phyloP scores from a whole-genome alignment of 768 basidiomycete species.

The Rhizopogon vulgaris region DNA sequence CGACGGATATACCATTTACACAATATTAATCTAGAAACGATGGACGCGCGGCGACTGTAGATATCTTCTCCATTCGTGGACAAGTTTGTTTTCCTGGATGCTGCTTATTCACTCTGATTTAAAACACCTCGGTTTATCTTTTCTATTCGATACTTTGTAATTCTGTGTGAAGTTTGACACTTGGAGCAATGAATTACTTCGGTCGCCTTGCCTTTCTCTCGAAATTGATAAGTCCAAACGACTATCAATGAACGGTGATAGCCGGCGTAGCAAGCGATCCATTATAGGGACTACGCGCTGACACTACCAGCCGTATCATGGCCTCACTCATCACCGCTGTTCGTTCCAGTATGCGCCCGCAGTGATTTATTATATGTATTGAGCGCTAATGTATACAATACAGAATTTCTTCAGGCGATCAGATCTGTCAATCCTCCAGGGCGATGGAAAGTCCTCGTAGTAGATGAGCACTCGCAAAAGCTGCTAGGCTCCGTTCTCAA shows the following conservation, averaged over 20 bases:
- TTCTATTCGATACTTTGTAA: constrained; percentile 2
- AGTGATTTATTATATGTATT: background rate
- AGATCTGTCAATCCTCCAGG: constrained; percentile 80
- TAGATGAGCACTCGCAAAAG: constrained; percentile 87
- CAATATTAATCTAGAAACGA: constrained; percentile 16
- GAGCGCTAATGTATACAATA: background rate
- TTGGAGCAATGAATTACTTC: background rate
- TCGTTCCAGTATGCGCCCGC: constrained; percentile 35
- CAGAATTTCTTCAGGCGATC: constrained; percentile 85
- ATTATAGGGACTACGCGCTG: background rate
- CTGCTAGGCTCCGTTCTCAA: constrained; percentile 82
- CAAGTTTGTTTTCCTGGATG: constrained; percentile 9
- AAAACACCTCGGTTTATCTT: constrained; percentile 5
- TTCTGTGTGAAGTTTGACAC: background rate
- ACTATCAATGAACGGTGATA: constrained; percentile 3
- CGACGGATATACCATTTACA: constrained; percentile 6
- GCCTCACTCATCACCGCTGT: constrained; percentile 41
- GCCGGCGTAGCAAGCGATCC: constrained; percentile 6
- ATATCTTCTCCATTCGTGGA: constrained; percentile 13
- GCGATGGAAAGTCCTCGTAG: constrained; percentile 96
- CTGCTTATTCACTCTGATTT: background rate
- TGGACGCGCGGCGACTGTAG: constrained; percentile 13
- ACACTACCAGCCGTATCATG: constrained; percentile 23
- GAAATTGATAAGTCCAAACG: background rate
- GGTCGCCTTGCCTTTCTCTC: too few species aligned